These are phyloP conservation scores for Ophidiomyces ophidiicola DNA, from an alignment of 2,329 filamentous ascomycete genomes.

Conservation along the genomic window DNA sequence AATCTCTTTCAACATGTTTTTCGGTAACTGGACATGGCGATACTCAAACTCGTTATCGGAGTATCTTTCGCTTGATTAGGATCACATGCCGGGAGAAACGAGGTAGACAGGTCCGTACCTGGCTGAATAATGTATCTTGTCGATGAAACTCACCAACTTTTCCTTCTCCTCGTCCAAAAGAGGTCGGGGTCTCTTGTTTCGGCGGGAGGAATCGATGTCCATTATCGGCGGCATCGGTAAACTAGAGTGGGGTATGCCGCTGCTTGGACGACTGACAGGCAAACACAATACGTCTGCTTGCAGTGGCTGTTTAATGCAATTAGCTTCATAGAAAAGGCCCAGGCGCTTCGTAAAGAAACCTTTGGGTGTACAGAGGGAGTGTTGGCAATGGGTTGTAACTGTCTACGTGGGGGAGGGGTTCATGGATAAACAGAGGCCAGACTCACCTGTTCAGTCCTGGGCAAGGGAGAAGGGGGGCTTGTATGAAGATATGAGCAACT, in stretches of 20 bases:
- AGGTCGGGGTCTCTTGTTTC: constrained; percentile 73
- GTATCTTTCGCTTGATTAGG: constrained; percentile 50
- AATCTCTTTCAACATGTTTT: constrained; percentile 95
- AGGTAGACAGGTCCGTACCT: constrained; percentile 45
- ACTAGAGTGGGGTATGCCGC: background rate
- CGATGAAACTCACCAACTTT: constrained; percentile 78
- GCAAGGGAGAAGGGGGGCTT: no score
- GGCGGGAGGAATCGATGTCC: constrained; percentile 68
- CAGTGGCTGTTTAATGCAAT: no score
- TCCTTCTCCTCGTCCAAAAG: constrained; percentile 70
- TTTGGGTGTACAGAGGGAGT: no score
- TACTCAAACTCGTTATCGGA: constrained; percentile 90
- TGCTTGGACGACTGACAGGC: background rate
- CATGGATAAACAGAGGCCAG: no score
- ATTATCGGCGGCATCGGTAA: constrained; percentile 11
- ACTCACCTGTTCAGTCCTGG: no score
- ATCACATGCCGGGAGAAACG: background rate
- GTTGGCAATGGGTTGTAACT: no score
- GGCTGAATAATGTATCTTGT: constrained; percentile 89
- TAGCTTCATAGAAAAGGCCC: no score
- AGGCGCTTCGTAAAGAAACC: no score
- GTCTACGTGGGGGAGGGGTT: no score
- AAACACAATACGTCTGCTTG: background rate
- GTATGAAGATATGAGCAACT: no score
- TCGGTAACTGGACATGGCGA: constrained; percentile 92